Base-by-base conservation (phyloP, 108 stramenopile species). In the Seminavis robusta region DNA sequence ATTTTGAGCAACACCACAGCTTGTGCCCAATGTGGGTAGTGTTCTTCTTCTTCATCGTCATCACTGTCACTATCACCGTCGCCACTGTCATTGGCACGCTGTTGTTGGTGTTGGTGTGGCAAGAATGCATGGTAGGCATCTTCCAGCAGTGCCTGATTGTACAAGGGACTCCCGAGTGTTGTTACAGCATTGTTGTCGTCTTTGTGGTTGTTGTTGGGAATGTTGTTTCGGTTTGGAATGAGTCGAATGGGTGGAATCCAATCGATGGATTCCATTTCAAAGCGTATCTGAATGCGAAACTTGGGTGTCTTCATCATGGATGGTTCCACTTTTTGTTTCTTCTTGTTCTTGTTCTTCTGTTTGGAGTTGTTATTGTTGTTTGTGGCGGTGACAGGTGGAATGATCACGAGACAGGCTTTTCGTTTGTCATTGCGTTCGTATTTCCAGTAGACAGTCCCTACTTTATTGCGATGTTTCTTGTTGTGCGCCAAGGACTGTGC, bases 171-270 rank as follows among this genome's bases (percentile, higher is more conserved):
- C 19, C 50, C 16, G 13, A 29, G 1, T 33, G 48, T n/a, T n/a
- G n/a, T n/a, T n/a, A n/a, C n/a, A n/a, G n/a, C n/a, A n/a, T n/a
- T n/a, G n/a, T n/a, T n/a, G 17, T 49, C 33, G 25, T 16, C 9
- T 33, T 9, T 55, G 46, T 45, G 56, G 24, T 15, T 23, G 31
- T 15, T 45, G 27, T 1, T 28, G 3, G 19, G 25, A 49, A 26
- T 10, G 43, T 93, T 93, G 40, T 56, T 73, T 21, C 92, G 75
- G 67, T 93, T 76, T 4, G 92, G 92, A 45, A 89, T 75, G 26
- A 93, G 78, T 54, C 92, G 74, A 29, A 86, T 40, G 0, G 88
- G 73, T 52, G 50, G 70, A 25, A 93, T 86, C 90, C 90, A 92
- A 45, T 67, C 69, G 2, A 68, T 61, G 15, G 63, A 59, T 46